Base-by-base conservation (phyloP, 495 filamentous ascomycete species). In the Usnea hakonensis region DNA sequence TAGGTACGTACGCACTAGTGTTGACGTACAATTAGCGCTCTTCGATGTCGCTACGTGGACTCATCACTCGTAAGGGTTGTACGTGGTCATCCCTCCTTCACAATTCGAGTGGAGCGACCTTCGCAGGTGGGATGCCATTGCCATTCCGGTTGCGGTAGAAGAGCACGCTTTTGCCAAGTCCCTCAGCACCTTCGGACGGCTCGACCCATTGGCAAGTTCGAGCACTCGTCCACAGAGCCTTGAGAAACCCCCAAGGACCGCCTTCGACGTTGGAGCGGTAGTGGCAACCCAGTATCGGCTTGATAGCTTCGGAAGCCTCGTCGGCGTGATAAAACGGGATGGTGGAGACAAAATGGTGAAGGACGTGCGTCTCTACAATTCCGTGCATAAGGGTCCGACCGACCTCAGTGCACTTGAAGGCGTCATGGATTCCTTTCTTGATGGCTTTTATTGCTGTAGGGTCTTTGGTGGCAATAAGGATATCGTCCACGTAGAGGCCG, bases 131-230 rank as follows among this genome's bases (percentile, higher is more conserved):
- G 55, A 82, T 71, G 55, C 90, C 89, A 26, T 90, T 72, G 21
- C 85, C 85, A 74, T 96, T 97, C 64, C 81, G 78, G 80, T 84
- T 84, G 62, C 80, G 75, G 77, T 70, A 84, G 75, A 84, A 84
- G 10, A 83, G 69, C 13, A 84, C 79, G 28, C 76, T 75, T 68
- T 79, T 73, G 67, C 72, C 76, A 63, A 82, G 78, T 32, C 81
- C 81, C 55, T 71, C 63, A 46, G 87, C 82, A 59, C 83, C 88
- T 64, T 85, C 89, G 48, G 85, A 77, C 30, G 90, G 80, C 73
- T 84, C 81, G 48, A 83, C 78, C 75, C 76, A 84, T 59, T 82
- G 81, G 76, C 81, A 69, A 62, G 68, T 67, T 30, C 81, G 79
- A 50, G 77, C 70, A 60, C 72, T 81, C 61, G 69, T 81, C 78